Percentiles rank a stretch among this genome's conserved stretches.
Evolutionary conservation across 441 rosid species (phyloP).

Genomic region (Adansonia grandidieri): DNA sequence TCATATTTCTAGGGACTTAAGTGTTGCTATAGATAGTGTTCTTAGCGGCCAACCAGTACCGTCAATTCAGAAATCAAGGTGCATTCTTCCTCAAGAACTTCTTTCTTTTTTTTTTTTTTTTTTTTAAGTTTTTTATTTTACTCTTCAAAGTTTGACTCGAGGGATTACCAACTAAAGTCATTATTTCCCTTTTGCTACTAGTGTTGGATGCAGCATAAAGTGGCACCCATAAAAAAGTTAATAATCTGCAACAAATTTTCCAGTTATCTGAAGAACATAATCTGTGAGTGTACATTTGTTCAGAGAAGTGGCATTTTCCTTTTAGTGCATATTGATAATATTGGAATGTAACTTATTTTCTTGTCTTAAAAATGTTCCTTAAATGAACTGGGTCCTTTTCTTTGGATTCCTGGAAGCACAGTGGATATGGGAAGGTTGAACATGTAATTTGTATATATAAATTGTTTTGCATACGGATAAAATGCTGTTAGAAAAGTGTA

Average conservation of each 20-base stretch:
- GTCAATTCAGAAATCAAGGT: slow-evolving; percentile 80
- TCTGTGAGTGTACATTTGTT: slow-evolving; percentile 17
- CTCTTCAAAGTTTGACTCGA: slow-evolving; percentile 10
- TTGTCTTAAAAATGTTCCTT: slow-evolving; percentile 3
- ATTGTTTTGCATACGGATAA: neutral
- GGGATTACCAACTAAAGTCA: slow-evolving; percentile 25
- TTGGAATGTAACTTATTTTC: slow-evolving; percentile 11
- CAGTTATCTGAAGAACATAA: slow-evolving; percentile 10
- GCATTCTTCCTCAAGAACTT: neutral
- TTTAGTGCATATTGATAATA: neutral
- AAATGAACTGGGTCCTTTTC: neutral
- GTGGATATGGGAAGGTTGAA: neutral
- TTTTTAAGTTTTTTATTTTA: no score
- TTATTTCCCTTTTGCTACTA: slow-evolving; percentile 35
- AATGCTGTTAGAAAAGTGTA: neutral
- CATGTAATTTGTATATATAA: neutral
- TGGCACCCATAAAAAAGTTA: slow-evolving; percentile 65
- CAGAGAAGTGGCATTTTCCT: slow-evolving; percentile 14
- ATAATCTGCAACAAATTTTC: slow-evolving; percentile 26
- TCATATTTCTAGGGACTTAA: slow-evolving; percentile 53
- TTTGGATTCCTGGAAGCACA: neutral
- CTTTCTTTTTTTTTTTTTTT: neutral
- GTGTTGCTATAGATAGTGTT: slow-evolving; percentile 68
- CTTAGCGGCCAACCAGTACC: slow-evolving; percentile 79
- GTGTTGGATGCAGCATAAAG: slow-evolving; percentile 96